These are phyloP conservation scores for Trichocomaceae sp. DNA, from an alignment of 2,329 filamentous ascomycete genomes.

Conservation along the genomic window DNA sequence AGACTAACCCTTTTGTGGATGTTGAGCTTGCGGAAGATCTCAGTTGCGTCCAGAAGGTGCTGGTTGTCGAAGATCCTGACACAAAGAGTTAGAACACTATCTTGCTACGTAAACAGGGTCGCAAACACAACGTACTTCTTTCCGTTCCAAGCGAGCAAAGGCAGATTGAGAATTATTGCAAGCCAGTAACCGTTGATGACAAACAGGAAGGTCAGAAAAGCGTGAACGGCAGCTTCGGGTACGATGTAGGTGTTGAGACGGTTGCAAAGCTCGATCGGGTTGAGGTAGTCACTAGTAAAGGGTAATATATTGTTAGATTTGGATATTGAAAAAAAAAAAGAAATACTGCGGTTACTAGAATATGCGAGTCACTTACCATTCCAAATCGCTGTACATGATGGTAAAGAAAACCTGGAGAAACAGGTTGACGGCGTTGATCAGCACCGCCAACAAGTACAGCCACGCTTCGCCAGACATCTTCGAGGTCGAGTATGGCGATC, in stretches of 20 bases:
- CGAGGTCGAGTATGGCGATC: conserved; percentile 16
- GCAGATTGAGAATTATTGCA: conserved; percentile 83
- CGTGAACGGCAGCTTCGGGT: conserved; percentile 95
- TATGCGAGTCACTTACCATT: conserved; percentile 63
- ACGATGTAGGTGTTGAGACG: conserved; percentile 99
- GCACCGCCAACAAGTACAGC: conserved; percentile 94
- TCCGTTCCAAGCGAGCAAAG: conserved; percentile 83
- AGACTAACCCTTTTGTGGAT: conserved; percentile 86
- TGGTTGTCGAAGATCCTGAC: conserved; percentile 90
- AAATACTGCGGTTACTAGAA: background rate
- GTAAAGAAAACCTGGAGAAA: conserved; percentile 99
- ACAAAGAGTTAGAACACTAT: conserved; percentile 19
- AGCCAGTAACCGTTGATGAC: conserved; percentile 99
- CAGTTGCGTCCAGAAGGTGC: conserved; percentile 91
- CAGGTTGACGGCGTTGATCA: conserved; percentile 99
- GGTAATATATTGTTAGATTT: conserved; percentile 23
- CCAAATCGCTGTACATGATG: conserved; percentile 99
- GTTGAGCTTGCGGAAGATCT: conserved; percentile 98
- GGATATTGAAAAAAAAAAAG: background rate
- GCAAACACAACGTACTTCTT: conserved; percentile 69
- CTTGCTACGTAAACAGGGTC: conserved; percentile 32
- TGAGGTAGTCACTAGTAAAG: conserved; percentile 84
- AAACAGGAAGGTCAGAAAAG: conserved; percentile 91
- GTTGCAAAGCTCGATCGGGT: conserved; percentile 99
- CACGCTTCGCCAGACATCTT: conserved; percentile 96